Percentiles rank a stretch among this genome's conserved stretches.
Evolutionary conservation across 2,329 filamentous ascomycete genomes (phyloP).

Genomic region (Xylariaceae sp.): DNA sequence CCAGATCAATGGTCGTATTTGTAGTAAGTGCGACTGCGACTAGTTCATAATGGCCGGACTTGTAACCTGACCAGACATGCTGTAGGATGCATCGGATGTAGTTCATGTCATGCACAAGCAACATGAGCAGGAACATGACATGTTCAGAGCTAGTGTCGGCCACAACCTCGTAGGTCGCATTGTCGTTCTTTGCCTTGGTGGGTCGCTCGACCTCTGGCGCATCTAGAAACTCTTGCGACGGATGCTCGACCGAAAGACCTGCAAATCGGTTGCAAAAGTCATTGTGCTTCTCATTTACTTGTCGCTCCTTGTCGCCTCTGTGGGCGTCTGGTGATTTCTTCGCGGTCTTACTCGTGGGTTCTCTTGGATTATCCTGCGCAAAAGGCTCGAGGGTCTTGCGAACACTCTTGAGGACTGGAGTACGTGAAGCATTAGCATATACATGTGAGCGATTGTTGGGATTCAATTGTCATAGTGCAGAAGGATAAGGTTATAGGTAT

Average conservation of each 20-base stretch:
- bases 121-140: slow-evolving; percentile 24
- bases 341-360: no score
- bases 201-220: slow-evolving; percentile 29
- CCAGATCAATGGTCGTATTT: slow-evolving; percentile 37
- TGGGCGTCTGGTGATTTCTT: no score
- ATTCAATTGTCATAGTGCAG: no score
- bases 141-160: slow-evolving; percentile 23
- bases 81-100: slow-evolving; percentile 26
- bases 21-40: slow-evolving; percentile 35
- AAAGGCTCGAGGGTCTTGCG: slow-evolving; percentile 29
- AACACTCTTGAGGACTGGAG: slow-evolving; percentile 33
- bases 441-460: no score
- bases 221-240: slow-evolving; percentile 36
- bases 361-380: not conserved
- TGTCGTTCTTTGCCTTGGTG: slow-evolving; percentile 7
- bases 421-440: not conserved
- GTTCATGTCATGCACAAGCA: slow-evolving; percentile 32
- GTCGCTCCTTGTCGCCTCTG: no score
- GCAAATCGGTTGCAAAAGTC: slow-evolving; percentile 34
- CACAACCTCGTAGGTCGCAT: slow-evolving; percentile 34
- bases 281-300: not conserved
- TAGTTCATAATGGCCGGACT: slow-evolving; percentile 28
- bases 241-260: slow-evolving; percentile 35
- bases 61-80: slow-evolving; percentile 33
- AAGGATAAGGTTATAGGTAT: not conserved